Conservation (phyloP, 2,329 filamentous ascomycete species). For the Cercospora zeae-maydis region DNA sequence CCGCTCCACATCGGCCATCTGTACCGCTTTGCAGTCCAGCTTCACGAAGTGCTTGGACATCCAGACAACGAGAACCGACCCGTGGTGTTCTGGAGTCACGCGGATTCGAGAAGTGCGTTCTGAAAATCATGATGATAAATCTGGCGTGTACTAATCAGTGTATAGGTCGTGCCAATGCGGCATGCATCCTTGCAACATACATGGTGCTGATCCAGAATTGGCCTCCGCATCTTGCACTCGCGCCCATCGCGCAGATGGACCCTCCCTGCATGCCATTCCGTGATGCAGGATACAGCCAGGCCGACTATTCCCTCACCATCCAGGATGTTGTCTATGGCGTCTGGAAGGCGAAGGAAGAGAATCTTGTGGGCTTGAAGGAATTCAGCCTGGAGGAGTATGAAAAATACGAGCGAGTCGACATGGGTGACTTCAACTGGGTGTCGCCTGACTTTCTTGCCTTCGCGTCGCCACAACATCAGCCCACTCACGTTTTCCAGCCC, state of each 20-base stretch:
- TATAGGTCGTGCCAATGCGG: conserved; percentile 81
- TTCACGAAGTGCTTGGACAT: conserved; percentile 90
- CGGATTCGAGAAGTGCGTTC: conserved; percentile 78
- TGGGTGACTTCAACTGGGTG: conserved; percentile 99
- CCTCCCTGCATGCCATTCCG: conserved; percentile 98
- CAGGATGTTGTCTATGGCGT: conserved; percentile 98
- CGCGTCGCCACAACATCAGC: conserved; percentile 83
- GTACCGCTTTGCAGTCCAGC: conserved; percentile 91
- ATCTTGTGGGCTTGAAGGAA: conserved; percentile 83
- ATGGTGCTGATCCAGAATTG: conserved; percentile 98
- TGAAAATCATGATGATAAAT: conserved; percentile 23
- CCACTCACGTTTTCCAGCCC: conserved; percentile 67
- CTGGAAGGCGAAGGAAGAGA: conserved; percentile 97
- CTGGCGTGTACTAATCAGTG: conserved; percentile 26
- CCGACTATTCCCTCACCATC: conserved; percentile 91
- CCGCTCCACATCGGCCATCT: conserved; percentile 95
- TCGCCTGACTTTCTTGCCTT: conserved; percentile 94
- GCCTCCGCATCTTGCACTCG: conserved; percentile 92
- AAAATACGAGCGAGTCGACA: conserved; percentile 89
- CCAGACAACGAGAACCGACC: conserved; percentile 84
- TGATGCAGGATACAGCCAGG: conserved; percentile 96
- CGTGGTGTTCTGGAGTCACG: conserved; percentile 93
- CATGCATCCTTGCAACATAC: conserved; percentile 92
- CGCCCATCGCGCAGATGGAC: conserved; percentile 93
- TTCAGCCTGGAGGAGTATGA: conserved; percentile 98